Evolutionary conservation across 352 stramenopile genomes (phyloP), one percentile per base, ranked within the genome.

Genomic region (Phytophthora lateralis): DNA sequence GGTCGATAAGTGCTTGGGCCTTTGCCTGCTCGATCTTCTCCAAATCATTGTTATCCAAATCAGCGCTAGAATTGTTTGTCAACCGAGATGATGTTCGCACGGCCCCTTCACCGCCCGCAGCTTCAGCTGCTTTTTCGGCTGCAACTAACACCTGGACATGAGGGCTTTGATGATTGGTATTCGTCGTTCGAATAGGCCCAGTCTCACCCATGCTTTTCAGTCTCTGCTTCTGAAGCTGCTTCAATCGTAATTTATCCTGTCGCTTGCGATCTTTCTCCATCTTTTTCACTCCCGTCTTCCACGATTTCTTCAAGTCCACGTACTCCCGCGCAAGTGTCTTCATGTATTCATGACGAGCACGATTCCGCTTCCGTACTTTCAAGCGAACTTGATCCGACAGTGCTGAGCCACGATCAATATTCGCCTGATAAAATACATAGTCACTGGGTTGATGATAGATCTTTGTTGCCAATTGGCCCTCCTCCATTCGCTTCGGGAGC

Each of bases 231-330:
- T 77, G 61, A 34, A 93, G 82, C 53, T 83, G 81, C 53, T 96
- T 96, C 32, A 62, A 73, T 5, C 85, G 78, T 21, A 89, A 44
- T 48, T 96, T 96, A 42, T 93, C 85, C 64, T 92, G 83, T 2
- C 84, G 82, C 50, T 96, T 96, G 12, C 85, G 79, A 49, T 93
- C 88, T 55, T 96, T 96, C 56, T 96, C 88, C 47, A 96, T 76
- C 53, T 80, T 90, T 59, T 95, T 96, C 27, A 96, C 84, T 20
- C 84, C 82, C n/a, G 78, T 38, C 52, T 92, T 91, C 88, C 88
- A 96, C 15, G 72, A 56, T 51, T 89, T 91, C 42, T 95, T 91
- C 38, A 94, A 53, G 12, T 93, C 80, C 6, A 94, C 60, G 38
- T 93, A 96, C 21, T 96, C 88, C 15, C 80, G 72, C 6, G 88